phyloP scores from a whole-genome alignment of 768 basidiomycete species.

The Xerocomus spinulosus region DNA sequence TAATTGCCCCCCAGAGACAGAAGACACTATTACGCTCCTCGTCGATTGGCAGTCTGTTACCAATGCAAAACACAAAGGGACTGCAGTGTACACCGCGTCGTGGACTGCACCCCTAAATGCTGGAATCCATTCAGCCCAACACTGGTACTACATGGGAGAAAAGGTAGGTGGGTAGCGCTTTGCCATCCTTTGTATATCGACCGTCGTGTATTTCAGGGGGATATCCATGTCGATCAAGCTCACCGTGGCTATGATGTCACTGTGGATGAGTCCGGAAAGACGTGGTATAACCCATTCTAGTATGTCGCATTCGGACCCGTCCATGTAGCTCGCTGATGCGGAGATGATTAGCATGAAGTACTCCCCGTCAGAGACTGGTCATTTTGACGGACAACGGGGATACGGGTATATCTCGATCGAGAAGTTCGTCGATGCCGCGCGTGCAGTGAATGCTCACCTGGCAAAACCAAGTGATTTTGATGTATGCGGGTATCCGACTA shows the following conservation, averaged over 20 bases:
- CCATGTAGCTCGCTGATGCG: constrained; percentile 4
- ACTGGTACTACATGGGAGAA: constrained; percentile 95
- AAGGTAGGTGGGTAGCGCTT: constrained; percentile 47
- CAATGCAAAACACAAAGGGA: constrained; percentile 73
- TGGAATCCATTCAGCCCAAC: constrained; percentile 87
- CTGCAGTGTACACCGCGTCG: constrained; percentile 87
- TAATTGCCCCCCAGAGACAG: constrained; percentile 80
- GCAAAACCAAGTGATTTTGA: constrained; percentile 72
- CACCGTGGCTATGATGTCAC: constrained; percentile 92
- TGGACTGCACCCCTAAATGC: constrained; percentile 91
- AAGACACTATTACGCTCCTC: constrained; percentile 92
- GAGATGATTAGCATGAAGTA: constrained; percentile 75
- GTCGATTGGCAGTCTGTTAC: constrained; percentile 88
- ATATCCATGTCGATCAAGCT: constrained; percentile 89
- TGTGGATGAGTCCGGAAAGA: constrained; percentile 77
- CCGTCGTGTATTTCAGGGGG: constrained; percentile 51
- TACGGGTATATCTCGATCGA: constrained; percentile 92
- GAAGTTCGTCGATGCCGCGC: constrained; percentile 84
- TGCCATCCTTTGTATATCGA: not conserved
- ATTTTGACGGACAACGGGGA: constrained; percentile 92
- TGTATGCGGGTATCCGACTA: constrained; percentile 76
- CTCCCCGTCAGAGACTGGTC: constrained; percentile 84
- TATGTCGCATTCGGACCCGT: constrained; percentile 37
- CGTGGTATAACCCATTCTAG: constrained; percentile 91
- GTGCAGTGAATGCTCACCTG: constrained; percentile 68